Evolutionary conservation across 1,139 yeast species (phyloP).

Genomic region (Kodamaea plutei): DNA sequence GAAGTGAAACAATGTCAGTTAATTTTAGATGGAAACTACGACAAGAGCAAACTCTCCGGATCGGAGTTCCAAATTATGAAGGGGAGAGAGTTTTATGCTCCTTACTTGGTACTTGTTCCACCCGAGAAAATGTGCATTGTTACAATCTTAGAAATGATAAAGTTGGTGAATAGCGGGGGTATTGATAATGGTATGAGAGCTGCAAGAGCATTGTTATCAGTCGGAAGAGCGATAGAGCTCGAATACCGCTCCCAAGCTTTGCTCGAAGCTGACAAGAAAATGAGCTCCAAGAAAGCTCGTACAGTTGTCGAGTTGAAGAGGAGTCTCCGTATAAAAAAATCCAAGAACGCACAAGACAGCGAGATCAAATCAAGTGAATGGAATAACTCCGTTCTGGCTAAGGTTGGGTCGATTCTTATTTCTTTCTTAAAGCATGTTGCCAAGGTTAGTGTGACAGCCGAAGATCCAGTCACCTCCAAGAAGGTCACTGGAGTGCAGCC

Average conservation of each 20-base stretch:
- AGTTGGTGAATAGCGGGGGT: conserved; percentile 72
- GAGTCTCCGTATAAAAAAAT: conserved; percentile 32
- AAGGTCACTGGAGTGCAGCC: conserved; percentile 71
- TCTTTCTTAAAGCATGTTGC: conserved; percentile 80
- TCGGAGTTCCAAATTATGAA: conserved; percentile 35
- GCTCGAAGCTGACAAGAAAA: conserved; percentile 53
- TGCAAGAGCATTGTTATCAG: conserved; percentile 74
- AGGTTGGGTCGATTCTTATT: conserved; percentile 76
- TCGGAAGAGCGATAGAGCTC: conserved; percentile 80
- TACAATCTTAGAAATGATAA: conserved; percentile 76
- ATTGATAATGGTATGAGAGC: conserved; percentile 82
- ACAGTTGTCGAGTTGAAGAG: conserved; percentile 40
- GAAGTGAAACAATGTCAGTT: conserved; percentile 54
- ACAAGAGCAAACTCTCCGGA: conserved; percentile 16
- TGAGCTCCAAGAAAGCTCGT: conserved; percentile 30
- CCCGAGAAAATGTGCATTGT: conserved; percentile 83
- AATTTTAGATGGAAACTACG: conserved; percentile 18
- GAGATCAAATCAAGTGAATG: conserved; percentile 26
- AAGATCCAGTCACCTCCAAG: conserved; percentile 73
- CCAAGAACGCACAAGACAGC: conserved; percentile 22
- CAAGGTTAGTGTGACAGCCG: conserved; percentile 69
- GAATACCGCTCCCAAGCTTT: conserved; percentile 73
- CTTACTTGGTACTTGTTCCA: conserved; percentile 65
- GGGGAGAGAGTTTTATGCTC: conserved; percentile 69
- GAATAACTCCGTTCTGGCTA: conserved; percentile 61